Conservation (phyloP, 306 rosid species). For the Dicorynia guianensis region DNA sequence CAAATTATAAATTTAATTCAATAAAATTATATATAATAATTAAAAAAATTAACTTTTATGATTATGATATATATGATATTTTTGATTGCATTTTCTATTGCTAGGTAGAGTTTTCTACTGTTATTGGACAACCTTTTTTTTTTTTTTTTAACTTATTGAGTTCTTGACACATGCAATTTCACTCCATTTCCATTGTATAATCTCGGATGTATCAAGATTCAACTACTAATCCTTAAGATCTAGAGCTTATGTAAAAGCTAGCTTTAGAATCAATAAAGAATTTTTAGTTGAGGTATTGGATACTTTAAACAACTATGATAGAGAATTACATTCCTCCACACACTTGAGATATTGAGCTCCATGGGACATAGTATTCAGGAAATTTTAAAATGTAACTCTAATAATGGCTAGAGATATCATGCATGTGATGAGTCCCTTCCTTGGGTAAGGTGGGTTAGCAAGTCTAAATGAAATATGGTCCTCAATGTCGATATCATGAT, state of each 20-base stretch:
- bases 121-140: too few relatives aligned
- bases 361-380: slow-evolving; percentile 20
- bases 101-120: too few relatives aligned
- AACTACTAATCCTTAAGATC: slow-evolving; percentile 15
- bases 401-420: slow-evolving; percentile 50
- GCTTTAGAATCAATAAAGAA: background rate
- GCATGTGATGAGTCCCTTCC: slow-evolving; percentile 54
- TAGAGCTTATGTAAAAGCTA: slow-evolving; percentile 22
- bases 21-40: too few relatives aligned
- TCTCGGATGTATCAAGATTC: slow-evolving; percentile 6
- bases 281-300: slow-evolving; percentile 32
- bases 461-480: background rate
- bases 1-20: too few relatives aligned
- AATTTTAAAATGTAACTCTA: slow-evolving; percentile 25
- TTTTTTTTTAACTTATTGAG: too few relatives aligned
- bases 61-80: too few relatives aligned
- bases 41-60: too few relatives aligned
- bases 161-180: too few relatives aligned
- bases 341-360: slow-evolving; percentile 35
- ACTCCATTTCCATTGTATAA: too few relatives aligned
- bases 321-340: slow-evolving; percentile 18
- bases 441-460: slow-evolving; percentile 46
- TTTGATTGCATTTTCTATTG: too few relatives aligned
- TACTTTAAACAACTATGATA: slow-evolving; percentile 39
- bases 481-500: too few relatives aligned